Evolutionary conservation across 352 stramenopile species (phyloP), one percentile per base, ranked within the genome.

Genomic region (Pythium sukuiense): DNA sequence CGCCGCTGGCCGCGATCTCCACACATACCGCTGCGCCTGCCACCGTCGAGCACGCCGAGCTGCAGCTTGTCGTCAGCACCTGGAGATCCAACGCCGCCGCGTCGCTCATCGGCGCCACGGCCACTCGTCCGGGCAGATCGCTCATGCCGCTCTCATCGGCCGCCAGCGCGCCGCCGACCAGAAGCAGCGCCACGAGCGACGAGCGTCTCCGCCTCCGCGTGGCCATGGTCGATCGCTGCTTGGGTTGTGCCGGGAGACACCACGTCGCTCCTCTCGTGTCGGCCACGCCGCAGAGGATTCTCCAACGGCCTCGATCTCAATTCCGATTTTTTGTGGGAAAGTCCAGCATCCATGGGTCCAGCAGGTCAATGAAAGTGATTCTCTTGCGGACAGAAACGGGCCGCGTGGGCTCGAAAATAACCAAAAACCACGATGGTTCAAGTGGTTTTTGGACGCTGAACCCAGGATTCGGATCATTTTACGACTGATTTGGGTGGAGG

Each of bases 61-160:
- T 43, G 61, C 61, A 68, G 14, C 24, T 20, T 14, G 61, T 68
- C 16, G 61, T 68, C 6, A 68, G 32, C 16, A 50, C 46, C 13
- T 46, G 30, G 0, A 46, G 13, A 3, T 59, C 49, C 20, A 68
- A 20, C 9, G 39, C 16, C 2, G 3, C 58, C 24, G 59, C 16
- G 6, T 24, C 33, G 18, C 11, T 45, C 3, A 45, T 8, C 37
- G 37, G 8, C 37, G 37, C 6, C 9, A 45, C 37, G 3, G 37
- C 5, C 37, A 45, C 37, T 13, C 37, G 37, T 5, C 37, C 37
- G 37, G 37, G 37, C 37, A 45, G 37, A 45, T 45, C 37, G 11
- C 37, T 45, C 37, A 45, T 13, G 13, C 18, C 37, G 37, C 37
- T 45, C 6, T 45, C 37, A 3, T 45, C 37, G 8, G 37, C 13